Conservation (phyloP, 225 moss, liverwort and hornwort species). For the Anthoceros angustus region DNA sequence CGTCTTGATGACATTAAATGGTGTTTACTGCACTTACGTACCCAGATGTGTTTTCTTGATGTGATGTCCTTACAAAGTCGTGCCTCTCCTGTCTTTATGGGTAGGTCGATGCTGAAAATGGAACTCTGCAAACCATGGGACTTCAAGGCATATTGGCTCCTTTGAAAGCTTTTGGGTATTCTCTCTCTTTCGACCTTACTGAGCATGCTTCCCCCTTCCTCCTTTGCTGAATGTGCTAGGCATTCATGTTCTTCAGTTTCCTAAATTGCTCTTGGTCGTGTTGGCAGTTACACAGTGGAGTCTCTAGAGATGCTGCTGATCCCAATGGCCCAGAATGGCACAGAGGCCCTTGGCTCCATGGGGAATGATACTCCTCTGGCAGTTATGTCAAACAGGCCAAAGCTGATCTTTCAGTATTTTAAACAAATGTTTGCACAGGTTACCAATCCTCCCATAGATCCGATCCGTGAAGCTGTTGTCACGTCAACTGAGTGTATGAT, state of each 20-base stretch:
- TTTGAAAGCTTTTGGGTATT: constrained; percentile 59
- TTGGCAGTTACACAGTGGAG: constrained; percentile 48
- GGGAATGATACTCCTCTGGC: constrained; percentile 73
- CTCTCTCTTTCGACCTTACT: background rate
- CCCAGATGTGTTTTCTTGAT: too few relatives aligned
- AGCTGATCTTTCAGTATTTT: constrained; percentile 62
- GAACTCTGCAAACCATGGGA: constrained; percentile 62
- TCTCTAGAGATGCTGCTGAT: constrained; percentile 51
- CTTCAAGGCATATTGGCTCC: constrained; percentile 40
- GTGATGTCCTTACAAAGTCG: too few relatives aligned
- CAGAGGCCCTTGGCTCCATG: constrained; percentile 77
- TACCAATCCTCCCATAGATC: constrained; percentile 76
- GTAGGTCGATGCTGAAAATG: constrained; percentile 36
- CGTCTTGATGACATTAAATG: background rate
- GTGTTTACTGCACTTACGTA: background rate
- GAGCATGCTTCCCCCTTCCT: background rate
- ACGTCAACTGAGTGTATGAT: constrained; percentile 90
- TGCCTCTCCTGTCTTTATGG: background rate
- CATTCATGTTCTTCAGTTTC: background rate
- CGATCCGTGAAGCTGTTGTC: constrained; percentile 71
- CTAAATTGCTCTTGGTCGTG: background rate
- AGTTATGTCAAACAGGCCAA: constrained; percentile 57
- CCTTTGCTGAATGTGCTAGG: background rate
- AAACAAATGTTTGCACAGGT: constrained; percentile 90
- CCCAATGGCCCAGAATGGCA: constrained; percentile 60